Evolutionary conservation across 148 eudicot species (phyloP).

Genomic region (Diospyros kaki): DNA sequence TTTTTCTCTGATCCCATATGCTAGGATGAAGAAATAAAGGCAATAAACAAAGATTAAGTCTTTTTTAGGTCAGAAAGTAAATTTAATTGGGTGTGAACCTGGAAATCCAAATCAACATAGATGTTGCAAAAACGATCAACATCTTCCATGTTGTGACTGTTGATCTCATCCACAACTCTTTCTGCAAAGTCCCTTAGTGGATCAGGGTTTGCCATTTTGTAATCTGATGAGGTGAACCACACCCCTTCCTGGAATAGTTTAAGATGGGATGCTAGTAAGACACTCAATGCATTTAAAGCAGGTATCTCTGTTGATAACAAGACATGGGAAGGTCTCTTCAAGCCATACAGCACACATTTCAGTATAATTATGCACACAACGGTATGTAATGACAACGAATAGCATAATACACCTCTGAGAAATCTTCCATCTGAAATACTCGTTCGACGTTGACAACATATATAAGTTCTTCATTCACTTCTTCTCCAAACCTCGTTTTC

Average conservation of each 20-base stretch:
- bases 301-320: background rate
- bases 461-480: conserved; percentile 52
- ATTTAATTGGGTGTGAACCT: conserved; percentile 34
- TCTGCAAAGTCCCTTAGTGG: conserved; percentile 86
- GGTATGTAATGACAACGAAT: conserved; percentile 5
- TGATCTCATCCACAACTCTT: conserved; percentile 62
- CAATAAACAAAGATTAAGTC: background rate
- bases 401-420: conserved; percentile 66
- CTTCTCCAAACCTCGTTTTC: conserved; percentile 73
- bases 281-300: background rate
- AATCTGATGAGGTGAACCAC: conserved; percentile 71
- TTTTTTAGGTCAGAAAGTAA: background rate
- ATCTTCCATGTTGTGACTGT: conserved; percentile 75
- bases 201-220: conserved; percentile 76
- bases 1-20: background rate
- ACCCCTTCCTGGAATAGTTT: conserved; percentile 63
- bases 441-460: conserved; percentile 71
- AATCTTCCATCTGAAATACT: conserved; percentile 78
- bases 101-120: conserved; percentile 69
- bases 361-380: conserved; percentile 9
- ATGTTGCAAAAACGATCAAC: conserved; percentile 78
- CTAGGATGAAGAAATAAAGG: background rate
- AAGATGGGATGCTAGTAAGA: background rate
- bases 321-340: background rate
- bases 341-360: background rate